A percentile compares a stretch with the other conserved stretches of the same genome.
These are phyloP conservation scores for Megacollybia marginata DNA, from an alignment of 768 basidiomycete genomes.

Conservation along the genomic window DNA sequence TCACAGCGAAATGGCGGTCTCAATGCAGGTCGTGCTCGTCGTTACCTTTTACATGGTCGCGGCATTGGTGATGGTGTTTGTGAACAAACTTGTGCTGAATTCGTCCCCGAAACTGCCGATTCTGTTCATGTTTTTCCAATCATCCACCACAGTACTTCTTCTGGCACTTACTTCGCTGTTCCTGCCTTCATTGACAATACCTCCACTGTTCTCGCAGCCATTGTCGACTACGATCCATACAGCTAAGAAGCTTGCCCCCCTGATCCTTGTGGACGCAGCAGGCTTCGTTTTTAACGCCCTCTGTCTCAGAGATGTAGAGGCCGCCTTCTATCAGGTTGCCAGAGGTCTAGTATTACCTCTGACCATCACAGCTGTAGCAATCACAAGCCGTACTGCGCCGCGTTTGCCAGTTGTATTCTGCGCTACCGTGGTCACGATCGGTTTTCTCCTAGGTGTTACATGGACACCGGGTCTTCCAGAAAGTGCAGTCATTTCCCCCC, in stretches of 20 bases:
- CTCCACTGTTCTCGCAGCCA: slow-evolving; percentile 43
- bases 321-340: slow-evolving; percentile 82
- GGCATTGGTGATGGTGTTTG: slow-evolving; percentile 59
- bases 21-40: slow-evolving; percentile 46
- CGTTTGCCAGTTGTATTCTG: slow-evolving; percentile 52
- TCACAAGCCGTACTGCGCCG: slow-evolving; percentile 50
- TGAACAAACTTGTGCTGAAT: slow-evolving; percentile 71
- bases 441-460: slow-evolving; percentile 63
- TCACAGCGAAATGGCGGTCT: neutral
- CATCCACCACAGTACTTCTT: slow-evolving; percentile 58
- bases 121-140: slow-evolving; percentile 62
- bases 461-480: slow-evolving; percentile 41
- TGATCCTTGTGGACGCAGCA: slow-evolving; percentile 60
- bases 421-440: slow-evolving; percentile 65
- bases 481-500: slow-evolving; percentile 32
- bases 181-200: slow-evolving; percentile 20
- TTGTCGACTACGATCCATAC: slow-evolving; percentile 47
- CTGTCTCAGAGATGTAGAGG: slow-evolving; percentile 72
- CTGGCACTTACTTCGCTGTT: slow-evolving; percentile 44
- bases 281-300: slow-evolving; percentile 76
- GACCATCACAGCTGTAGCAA: slow-evolving; percentile 67
- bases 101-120: slow-evolving; percentile 60
- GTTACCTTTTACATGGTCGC: slow-evolving; percentile 75
- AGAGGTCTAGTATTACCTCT: slow-evolving; percentile 77
- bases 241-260: slow-evolving; percentile 50